Percentiles rank a stretch among this genome's conserved stretches.
These are phyloP conservation scores for Iberis pinnata DNA, from an alignment of 345 rosid genomes.

Conservation along the genomic window DNA sequence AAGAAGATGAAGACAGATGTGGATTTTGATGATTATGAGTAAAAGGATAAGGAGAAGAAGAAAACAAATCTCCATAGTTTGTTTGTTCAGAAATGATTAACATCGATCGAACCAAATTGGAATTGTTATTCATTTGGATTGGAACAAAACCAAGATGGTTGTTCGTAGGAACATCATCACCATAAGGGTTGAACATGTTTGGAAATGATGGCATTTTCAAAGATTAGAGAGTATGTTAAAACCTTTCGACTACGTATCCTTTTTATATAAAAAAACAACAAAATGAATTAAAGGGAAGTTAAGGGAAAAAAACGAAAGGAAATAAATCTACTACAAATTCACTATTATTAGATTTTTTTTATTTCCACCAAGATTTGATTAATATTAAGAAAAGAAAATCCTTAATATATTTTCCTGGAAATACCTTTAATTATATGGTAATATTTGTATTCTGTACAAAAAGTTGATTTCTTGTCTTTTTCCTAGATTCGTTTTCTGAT, in stretches of 20 bases:
- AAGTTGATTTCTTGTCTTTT: background rate
- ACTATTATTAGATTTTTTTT: background rate
- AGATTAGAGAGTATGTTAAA: background rate
- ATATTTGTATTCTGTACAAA: background rate
- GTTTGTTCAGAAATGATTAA: background rate
- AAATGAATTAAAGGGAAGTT: background rate
- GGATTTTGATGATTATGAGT: background rate
- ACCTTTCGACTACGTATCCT: background rate
- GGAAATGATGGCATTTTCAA: constrained; percentile 4
- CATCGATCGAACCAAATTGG: constrained; percentile 4
- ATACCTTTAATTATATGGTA: background rate
- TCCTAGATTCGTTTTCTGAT: background rate
- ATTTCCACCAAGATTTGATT: too few relatives aligned
- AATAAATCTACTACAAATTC: background rate
- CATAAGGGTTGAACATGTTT: background rate
- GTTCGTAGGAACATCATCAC: background rate
- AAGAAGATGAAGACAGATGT: constrained; percentile 12
- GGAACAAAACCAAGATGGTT: background rate
- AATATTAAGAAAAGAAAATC: background rate
- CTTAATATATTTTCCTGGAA: background rate
- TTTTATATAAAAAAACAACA: background rate
- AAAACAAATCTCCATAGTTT: constrained; percentile 6
- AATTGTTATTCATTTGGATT: background rate
- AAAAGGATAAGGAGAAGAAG: background rate
- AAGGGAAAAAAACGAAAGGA: background rate